These are phyloP conservation scores for Phaffia tasmanica DNA, from an alignment of 768 basidiomycete genomes.

Conservation along the genomic window DNA sequence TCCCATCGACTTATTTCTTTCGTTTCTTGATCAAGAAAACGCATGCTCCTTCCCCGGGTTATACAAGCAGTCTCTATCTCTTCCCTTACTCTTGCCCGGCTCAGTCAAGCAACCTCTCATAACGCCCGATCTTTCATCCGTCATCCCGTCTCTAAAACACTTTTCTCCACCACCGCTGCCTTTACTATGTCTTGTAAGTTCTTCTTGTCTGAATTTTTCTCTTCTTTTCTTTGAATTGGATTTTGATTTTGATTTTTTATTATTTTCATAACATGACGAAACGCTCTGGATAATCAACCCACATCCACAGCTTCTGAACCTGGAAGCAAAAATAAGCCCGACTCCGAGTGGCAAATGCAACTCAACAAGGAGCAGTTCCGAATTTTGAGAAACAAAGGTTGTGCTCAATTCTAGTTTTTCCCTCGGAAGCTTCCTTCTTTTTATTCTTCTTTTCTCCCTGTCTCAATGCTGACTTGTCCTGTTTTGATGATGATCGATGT, in stretches of 20 bases:
- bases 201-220: background rate
- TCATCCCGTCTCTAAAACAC: background rate
- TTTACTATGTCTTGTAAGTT: constrained; percentile 9
- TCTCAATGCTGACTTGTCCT: background rate
- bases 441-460: background rate
- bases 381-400: constrained; percentile 59
- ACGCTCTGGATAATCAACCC: background rate
- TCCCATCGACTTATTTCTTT: too few species aligned
- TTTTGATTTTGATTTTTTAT: background rate
- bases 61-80: too few species aligned
- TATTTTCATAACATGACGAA: background rate
- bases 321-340: background rate
- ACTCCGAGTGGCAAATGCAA: constrained; percentile 8
- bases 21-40: too few species aligned
- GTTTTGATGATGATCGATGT: background rate
- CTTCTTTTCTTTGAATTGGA: background rate
- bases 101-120: too few species aligned
- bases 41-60: too few species aligned
- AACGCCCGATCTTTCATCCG: too few species aligned
- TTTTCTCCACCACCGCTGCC: background rate
- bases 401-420: too few species aligned
- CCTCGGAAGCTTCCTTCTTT: too few species aligned
- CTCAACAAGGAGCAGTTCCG: constrained; percentile 52
- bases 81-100: too few species aligned
- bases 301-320: background rate